Evolutionary conservation across 306 rosid species (phyloP), one percentile per base, ranked within the genome.

Genomic region (Rosa multiflora): DNA sequence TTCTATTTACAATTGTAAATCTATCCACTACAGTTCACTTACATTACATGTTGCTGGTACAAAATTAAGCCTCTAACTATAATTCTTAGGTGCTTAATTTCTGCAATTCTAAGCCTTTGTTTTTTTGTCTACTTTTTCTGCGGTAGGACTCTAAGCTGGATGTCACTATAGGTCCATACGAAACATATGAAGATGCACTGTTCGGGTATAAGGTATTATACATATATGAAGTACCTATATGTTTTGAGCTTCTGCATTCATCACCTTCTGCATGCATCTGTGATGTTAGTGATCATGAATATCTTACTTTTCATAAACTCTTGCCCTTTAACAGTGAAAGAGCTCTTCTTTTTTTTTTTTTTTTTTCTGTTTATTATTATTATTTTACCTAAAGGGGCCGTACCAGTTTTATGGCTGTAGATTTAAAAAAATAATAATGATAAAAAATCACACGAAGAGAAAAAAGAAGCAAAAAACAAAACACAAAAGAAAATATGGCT

Each of bases 161-260:
- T 84, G 82, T 91, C 53, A 95, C 99, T 49, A 95, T 95, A 79
- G 99, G 99, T 76, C 99, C 99, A 51, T 95, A 92, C 44, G 99
- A 92, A 86, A 95, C 97, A 82, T 95, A 95, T 39, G 98, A 95
- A 85, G 99, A 95, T 81, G 72, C 91, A 78, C 73, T 90, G 63
- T 95, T 91, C 89, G 99, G 99, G 67, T 95, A 92, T 80, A 95
- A 95, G 98, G 99, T 95, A 82, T 68, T 64, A 69, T 70, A 61
- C 35, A 51, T 12, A 5, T 39, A 21, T 49, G 51, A 68, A 37
- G 35, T 4, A 20, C 64, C 17, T 44, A 42, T 78, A 37, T 71
- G 26, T 15, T 64, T 46, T 40, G 18, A 59, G 43, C 66, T 35
- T 75, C 51, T 56, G 44, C 69, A 44, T 61, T 78, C 67, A 43